Base-by-base conservation (phyloP, 805 yeast species). In the Ogataea ganodermae region DNA sequence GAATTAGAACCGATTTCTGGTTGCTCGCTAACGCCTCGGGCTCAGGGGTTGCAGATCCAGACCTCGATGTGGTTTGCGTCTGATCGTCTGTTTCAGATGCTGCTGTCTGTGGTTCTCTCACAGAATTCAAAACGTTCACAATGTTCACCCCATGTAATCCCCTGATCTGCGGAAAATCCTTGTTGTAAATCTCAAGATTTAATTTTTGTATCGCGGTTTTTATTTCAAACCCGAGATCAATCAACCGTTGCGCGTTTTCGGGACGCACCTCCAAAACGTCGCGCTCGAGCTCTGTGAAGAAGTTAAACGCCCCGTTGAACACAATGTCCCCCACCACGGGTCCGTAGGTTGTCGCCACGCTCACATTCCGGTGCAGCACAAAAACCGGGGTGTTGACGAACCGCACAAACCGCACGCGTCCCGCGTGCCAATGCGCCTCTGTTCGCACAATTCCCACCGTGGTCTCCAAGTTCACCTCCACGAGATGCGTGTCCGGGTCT, bases 241-340 rank as follows among this genome's bases (percentile, higher is more conserved):
- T 45, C 8, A 61, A 22, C 4, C n/a, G 12, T 14, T 46, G 52
- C 4, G 59, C 57, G 37, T 57, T 59, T 12, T 51, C 55, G 3
- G 58, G 45, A n/a, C 36, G 37, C n/a, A 61, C 50, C 24, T 44
- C 44, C 2, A 59, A 12, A 7, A 41, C 35, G 5, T 39, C 44
- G 13, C 48, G 37, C 8, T 41, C 41, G 6, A 53, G 41, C 33
- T 59, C 60, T 1, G 50, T 47, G 27, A 58, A 59, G 36, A 47
- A 59, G 37, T 61, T 58, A 38, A 60, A 57, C 2, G 62, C 65
- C 7, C 65, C 65, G 32, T 59, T 59, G 43, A 57, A 61, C 1
- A 58, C 62, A 24, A 61, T 53, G 44, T 61, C 65, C 16, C 65
- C 65, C 4, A 14, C 45, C 7, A 61, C 35, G 4, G 46, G 33